Evolutionary conservation across 176 grass and related monocot genomes (phyloP), one percentile per base, ranked within the genome.

Genomic region (Saccharum officinarum): DNA sequence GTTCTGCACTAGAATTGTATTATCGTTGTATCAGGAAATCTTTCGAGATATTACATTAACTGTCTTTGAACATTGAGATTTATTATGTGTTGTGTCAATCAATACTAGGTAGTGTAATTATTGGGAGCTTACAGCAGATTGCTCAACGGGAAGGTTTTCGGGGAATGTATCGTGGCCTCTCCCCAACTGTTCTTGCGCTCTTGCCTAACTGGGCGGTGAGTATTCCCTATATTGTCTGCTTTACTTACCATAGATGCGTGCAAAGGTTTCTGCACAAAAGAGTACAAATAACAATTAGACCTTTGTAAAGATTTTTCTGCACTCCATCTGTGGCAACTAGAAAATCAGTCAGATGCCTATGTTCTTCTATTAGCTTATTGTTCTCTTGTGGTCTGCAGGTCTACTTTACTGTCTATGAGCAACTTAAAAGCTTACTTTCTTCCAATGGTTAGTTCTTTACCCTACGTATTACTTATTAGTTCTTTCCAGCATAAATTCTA

Each of bases 151-250:
- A 99, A 92, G 93, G 97, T 74, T 80, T 91, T 34, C 87, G 93
- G 25, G 97, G 97, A 74, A 78, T 99, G 87, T 99, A 99, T 83
- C 91, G 93, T 20, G 97, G 97, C 59, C 83, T 99, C 54, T 99
- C 93, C 66, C 93, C 97, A 12, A 94, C 97, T 72, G 47, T 96
- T 71, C 77, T 99, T 76, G 97, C 97, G 7, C 86, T 99, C 34
- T 88, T 99, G 33, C 97, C 97, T 41, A 99, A 99, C 71, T 99
- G 97, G 97, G 97, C 97, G 10, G 97, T 99, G 73, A 94, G 97
- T 92, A 86, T 67, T 86, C 63, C 65, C 18, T 83, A 80, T 82
- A 69, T 82, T 67, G 68, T 17, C 42, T 73, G 84, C 6, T 74
- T 70, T 52, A 70, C 22, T 73, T 26, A 30, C 65, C 31, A 47